phyloP scores from a whole-genome alignment of 306 rosid species.

The barrel medic (Medicago truncatula) region DNA sequence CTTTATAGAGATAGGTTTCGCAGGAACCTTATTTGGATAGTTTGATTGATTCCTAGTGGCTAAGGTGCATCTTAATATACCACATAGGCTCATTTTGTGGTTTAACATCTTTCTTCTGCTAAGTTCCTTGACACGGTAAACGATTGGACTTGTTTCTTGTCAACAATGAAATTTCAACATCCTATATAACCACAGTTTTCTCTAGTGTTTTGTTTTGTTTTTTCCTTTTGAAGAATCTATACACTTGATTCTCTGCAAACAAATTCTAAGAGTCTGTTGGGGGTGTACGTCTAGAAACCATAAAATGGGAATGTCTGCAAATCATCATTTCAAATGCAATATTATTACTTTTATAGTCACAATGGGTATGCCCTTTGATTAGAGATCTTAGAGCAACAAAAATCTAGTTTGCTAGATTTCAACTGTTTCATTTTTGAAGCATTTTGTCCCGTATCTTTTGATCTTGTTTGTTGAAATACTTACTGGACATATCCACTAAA shows the following conservation, averaged over 20 bases:
- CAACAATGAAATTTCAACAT: neutral
- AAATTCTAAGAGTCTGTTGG: neutral
- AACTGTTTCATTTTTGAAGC: neutral
- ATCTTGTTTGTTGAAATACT: neutral
- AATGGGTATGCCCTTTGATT: neutral
- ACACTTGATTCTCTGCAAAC: neutral
- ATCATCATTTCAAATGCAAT: neutral
- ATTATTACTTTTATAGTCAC: neutral
- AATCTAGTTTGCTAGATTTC: no score
- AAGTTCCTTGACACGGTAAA: neutral
- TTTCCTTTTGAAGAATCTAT: neutral
- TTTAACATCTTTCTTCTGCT: neutral
- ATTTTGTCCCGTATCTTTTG: neutral
- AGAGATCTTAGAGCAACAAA: neutral
- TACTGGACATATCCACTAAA: neutral
- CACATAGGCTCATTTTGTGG: neutral
- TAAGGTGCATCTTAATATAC: slow-evolving; percentile 17
- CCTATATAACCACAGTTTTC: neutral
- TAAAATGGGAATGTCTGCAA: neutral
- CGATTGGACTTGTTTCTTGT: neutral
- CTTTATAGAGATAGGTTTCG: neutral
- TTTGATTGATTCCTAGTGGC: slow-evolving; percentile 1
- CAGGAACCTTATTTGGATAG: neutral
- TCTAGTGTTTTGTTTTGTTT: neutral
- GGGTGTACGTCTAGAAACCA: neutral